Evolutionary conservation across 148 eudicot species (phyloP).

Genomic region (Persicaria maculosa): DNA sequence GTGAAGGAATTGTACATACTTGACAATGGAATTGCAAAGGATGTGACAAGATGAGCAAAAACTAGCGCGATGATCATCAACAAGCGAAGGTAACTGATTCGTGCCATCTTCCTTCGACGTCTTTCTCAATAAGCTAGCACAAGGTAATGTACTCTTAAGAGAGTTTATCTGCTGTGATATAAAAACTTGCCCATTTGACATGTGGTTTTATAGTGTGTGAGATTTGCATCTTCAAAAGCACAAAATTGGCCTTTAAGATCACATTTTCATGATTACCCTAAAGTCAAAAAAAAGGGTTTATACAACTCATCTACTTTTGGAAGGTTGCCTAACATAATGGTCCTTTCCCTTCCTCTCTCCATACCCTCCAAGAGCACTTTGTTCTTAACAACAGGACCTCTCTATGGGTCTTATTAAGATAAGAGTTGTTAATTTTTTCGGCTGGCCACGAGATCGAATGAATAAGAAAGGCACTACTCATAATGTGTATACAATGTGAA

Average conservation of each 20-base stretch:
- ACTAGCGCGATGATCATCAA: conserved; percentile 19
- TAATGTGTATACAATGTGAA: too few species aligned
- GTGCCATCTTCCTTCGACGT: conserved; percentile 18
- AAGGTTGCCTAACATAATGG: conserved; percentile 16
- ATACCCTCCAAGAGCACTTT: background rate
- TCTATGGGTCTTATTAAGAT: conserved; percentile 1
- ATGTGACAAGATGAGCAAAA: conserved; percentile 29
- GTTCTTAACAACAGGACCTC: background rate
- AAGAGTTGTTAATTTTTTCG: conserved; percentile 7
- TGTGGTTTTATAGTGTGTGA: background rate
- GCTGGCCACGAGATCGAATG: too few species aligned
- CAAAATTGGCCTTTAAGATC: background rate
- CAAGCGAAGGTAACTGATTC: conserved; percentile 14
- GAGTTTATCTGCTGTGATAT: background rate
- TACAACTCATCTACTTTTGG: conserved; percentile 16
- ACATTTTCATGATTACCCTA: conserved; percentile 14
- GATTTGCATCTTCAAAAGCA: background rate
- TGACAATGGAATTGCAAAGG: conserved; percentile 29
- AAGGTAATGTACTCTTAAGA: background rate
- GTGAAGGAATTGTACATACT: conserved; percentile 16
- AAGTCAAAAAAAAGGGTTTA: conserved; percentile 6
- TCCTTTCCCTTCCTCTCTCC: conserved; percentile 15
- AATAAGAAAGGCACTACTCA: too few species aligned
- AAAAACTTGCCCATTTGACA: background rate
- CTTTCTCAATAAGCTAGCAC: background rate